Conservation (phyloP, 2,329 filamentous ascomycete genomes). For the Nothophaeocryptopus gaeumannii region DNA sequence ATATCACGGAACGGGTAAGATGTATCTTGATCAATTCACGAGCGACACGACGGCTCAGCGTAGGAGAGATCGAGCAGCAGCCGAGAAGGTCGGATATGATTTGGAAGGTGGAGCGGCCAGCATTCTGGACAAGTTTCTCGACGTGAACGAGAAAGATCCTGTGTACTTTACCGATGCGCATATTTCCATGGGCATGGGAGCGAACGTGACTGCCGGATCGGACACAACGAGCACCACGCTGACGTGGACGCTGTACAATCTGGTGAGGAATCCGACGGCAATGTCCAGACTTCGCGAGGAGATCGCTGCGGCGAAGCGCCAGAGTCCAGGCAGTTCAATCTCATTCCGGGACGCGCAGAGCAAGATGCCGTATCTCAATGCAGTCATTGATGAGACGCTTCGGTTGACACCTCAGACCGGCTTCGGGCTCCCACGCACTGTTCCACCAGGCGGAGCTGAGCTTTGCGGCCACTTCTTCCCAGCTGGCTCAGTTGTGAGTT, state of each 20-base stretch:
- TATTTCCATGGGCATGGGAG: slow-evolving; percentile 34
- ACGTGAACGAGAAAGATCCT: slow-evolving; percentile 37
- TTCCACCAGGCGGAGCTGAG: slow-evolving; percentile 12
- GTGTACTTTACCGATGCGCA: slow-evolving; percentile 37
- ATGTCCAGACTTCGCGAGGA: slow-evolving; percentile 24
- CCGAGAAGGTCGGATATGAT: background rate
- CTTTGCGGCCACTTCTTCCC: slow-evolving; percentile 40
- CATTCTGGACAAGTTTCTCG: slow-evolving; percentile 39
- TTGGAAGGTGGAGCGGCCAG: background rate
- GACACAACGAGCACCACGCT: slow-evolving; percentile 38
- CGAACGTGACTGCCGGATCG: slow-evolving; percentile 25
- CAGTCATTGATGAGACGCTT: slow-evolving; percentile 22
- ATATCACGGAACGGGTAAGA: slow-evolving; percentile 11
- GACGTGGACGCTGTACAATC: slow-evolving; percentile 33
- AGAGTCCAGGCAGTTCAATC: background rate
- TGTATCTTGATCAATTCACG: slow-evolving; percentile 15
- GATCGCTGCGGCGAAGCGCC: background rate
- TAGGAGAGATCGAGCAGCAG: slow-evolving; percentile 6
- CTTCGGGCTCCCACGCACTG: slow-evolving; percentile 11
- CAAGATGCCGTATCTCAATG: slow-evolving; percentile 10
- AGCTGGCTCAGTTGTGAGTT: slow-evolving; percentile 43
- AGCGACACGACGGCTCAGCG: slow-evolving; percentile 7
- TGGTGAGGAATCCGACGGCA: slow-evolving; percentile 26
- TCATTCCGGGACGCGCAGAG: slow-evolving; percentile 4
- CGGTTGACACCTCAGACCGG: slow-evolving; percentile 24